Base-by-base conservation (phyloP, 495 filamentous ascomycete genomes). In the Aspergillus steynii region DNA sequence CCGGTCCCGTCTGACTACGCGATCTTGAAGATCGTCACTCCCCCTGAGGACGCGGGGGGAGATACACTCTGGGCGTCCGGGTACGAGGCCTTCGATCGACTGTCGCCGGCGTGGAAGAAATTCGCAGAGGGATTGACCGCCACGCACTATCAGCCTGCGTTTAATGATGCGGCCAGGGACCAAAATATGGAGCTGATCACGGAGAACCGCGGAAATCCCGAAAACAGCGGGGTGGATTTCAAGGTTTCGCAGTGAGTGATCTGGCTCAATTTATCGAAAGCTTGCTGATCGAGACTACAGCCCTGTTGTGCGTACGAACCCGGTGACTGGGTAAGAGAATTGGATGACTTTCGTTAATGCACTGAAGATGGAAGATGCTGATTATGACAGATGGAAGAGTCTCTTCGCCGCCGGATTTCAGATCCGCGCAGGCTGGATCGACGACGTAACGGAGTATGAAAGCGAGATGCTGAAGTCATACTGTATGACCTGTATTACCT, bases 51-150 rank as follows among this genome's bases (percentile, higher is more conserved):
- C 0, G 90, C 89, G 28, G 89, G 90, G 54, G 89, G 86, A 58
- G 72, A 74, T 58, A 90, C 86, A 4, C 81, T 92, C 32, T 90
- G 86, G 86, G 88, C 86, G 2, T 86, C 84, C 0, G 87, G 86
- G 42, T 91, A 90, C 70, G 88, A 91, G 66, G 74, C 90, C 9
- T 92, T 88, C 72, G 89, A 92, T 71, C 82, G 88, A 6, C 75
- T 92, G 62, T 87, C 85, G 0, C 71, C 80, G 25, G 77, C 84
- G 0, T 82, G 86, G 56, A 85, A 82, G 46, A 71, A 72, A 26
- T 88, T 90, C 71, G 74, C 90, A 28, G 88, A 92, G 58, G 71
- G 71, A 0, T 71, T 92, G 20, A 88, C 85, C 0, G 86, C 82
- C 2, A 85, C 83, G 34, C 87, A 85, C 66, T 57, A 59, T 26